These are phyloP conservation scores for Rubia yunnanensis DNA, from an alignment of 257 asterid genomes.

Conservation along the genomic window DNA sequence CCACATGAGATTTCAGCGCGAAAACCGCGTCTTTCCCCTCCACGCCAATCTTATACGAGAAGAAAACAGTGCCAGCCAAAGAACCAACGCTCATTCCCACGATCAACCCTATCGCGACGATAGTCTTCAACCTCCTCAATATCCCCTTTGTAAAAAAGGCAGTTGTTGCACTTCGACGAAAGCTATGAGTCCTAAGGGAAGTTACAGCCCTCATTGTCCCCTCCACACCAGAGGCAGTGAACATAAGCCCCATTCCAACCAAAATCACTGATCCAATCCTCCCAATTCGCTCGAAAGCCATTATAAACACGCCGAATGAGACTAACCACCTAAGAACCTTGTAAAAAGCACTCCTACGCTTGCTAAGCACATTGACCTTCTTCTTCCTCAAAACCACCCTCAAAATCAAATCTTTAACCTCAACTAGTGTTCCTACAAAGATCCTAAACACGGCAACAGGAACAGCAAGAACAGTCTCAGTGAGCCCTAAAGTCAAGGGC, in stretches of 20 bases:
- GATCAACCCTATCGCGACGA: slow-evolving; percentile 83
- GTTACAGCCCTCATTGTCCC: slow-evolving; percentile 64
- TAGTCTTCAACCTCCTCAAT: slow-evolving; percentile 53
- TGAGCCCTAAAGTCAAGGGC: slow-evolving; percentile 76
- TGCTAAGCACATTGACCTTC: slow-evolving; percentile 26
- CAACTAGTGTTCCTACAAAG: slow-evolving; percentile 72
- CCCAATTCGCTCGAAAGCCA: slow-evolving; percentile 72
- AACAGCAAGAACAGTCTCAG: slow-evolving; percentile 74
- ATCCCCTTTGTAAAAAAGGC: slow-evolving; percentile 73
- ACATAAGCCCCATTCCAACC: slow-evolving; percentile 62
- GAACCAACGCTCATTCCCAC: slow-evolving; percentile 70
- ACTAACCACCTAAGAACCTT: slow-evolving; percentile 68
- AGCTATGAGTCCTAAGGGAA: slow-evolving; percentile 67
- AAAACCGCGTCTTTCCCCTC: slow-evolving; percentile 89
- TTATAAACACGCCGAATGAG: slow-evolving; percentile 81
- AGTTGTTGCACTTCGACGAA: slow-evolving; percentile 49
- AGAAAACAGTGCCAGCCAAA: slow-evolving; percentile 58
- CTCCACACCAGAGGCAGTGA: slow-evolving; percentile 47
- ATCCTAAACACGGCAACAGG: slow-evolving; percentile 75
- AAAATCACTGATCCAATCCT: slow-evolving; percentile 47
- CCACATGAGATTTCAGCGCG: slow-evolving; percentile 73
- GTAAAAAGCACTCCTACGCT: slow-evolving; percentile 59
- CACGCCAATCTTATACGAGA: slow-evolving; percentile 75
- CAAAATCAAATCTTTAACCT: slow-evolving; percentile 40
- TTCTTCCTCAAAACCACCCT: slow-evolving; percentile 43